Conservation (phyloP, 345 rosid genomes). For the Populus deltoides region DNA sequence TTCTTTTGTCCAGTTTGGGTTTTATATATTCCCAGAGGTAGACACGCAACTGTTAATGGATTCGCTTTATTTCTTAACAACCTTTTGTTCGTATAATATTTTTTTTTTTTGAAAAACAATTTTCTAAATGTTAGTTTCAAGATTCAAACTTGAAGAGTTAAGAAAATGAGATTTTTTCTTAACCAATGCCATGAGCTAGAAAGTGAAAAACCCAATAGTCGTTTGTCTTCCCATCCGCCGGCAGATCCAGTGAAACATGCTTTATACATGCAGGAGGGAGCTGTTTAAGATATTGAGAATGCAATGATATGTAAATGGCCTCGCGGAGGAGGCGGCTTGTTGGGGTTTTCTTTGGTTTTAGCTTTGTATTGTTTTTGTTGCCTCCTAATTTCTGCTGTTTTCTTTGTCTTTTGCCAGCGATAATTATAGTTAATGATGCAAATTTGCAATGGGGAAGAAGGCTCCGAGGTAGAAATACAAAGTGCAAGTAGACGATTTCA, state of each 20-base stretch:
- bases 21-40: too few species aligned
- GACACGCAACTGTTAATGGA: not conserved
- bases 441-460: not conserved
- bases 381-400: not conserved
- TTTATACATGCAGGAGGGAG: too few species aligned
- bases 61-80: not conserved
- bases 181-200: too few species aligned
- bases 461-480: not conserved
- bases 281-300: too few species aligned
- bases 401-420: not conserved
- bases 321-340: too few species aligned
- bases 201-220: too few species aligned
- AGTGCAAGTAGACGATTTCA: not conserved
- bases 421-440: not conserved
- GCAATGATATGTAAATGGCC: not conserved
- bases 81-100: not conserved
- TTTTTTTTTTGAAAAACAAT: too few species aligned
- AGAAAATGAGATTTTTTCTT: too few species aligned
- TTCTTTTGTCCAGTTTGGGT: not conserved
- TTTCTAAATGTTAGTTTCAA: too few species aligned
- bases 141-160: too few species aligned
- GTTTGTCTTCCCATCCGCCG: too few species aligned
- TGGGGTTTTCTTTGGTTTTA: not conserved
- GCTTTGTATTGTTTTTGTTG: not conserved
- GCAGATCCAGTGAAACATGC: too few species aligned